Percentiles rank a stretch among this genome's conserved stretches.
These are phyloP conservation scores for Aspergillus cejpii DNA, from an alignment of 2,329 filamentous ascomycete genomes.

Conservation along the genomic window DNA sequence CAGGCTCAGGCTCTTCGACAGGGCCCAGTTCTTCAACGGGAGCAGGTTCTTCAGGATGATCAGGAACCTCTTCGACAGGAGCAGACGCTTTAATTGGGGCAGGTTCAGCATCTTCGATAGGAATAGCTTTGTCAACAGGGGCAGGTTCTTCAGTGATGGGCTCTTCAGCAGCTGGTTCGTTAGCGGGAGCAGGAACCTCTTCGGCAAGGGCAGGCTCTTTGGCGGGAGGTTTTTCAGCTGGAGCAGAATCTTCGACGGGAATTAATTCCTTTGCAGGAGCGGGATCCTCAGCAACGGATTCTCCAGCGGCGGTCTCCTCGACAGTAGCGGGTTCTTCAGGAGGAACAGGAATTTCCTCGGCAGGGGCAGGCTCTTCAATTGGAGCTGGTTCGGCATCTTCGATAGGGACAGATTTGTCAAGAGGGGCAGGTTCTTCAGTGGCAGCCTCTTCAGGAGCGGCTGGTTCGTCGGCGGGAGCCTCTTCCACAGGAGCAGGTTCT, in stretches of 20 bases:
- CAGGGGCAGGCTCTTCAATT: constrained; percentile 11
- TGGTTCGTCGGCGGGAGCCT: constrained; percentile 11
- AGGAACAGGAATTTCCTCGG: constrained; percentile 12
- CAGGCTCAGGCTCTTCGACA: constrained; percentile 5
- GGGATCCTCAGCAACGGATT: constrained; percentile 14
- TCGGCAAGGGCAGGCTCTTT: constrained; percentile 11
- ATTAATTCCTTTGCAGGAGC: constrained; percentile 10
- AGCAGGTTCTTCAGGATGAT: constrained; percentile 12
- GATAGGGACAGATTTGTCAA: constrained; percentile 12
- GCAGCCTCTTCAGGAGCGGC: constrained; percentile 13
- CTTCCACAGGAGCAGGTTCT: constrained; percentile 12
- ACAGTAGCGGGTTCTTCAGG: constrained; percentile 6
- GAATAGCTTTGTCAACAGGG: constrained; percentile 5
- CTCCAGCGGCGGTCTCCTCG: constrained; percentile 7
- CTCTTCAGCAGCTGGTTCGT: constrained; percentile 13
- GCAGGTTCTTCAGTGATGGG: constrained; percentile 4
- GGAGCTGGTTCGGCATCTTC: constrained; percentile 9
- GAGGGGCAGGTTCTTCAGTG: constrained; percentile 11
- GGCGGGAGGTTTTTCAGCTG: constrained; percentile 13
- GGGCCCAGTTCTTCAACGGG: constrained; percentile 9
- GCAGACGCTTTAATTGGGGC: constrained; percentile 9
- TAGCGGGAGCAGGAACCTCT: constrained; percentile 16
- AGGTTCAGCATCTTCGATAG: constrained; percentile 5
- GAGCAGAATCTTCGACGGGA: constrained; percentile 9
- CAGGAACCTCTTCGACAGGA: constrained; percentile 3